These are phyloP conservation scores for Arabis alpina DNA, from an alignment of 345 rosid genomes.

Conservation along the genomic window DNA sequence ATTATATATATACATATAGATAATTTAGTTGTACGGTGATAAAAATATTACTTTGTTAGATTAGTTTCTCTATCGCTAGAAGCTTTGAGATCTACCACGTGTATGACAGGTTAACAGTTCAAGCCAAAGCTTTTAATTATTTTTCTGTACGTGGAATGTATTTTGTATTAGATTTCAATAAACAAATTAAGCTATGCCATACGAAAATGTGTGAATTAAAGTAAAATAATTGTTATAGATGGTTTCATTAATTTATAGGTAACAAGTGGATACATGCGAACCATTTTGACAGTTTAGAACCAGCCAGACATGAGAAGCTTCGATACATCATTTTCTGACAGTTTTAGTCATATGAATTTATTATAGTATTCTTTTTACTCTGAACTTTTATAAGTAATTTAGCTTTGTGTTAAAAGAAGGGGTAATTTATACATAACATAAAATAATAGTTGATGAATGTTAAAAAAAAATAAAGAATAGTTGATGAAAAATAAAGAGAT, in stretches of 20 bases:
- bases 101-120: constrained; percentile 31
- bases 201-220: constrained; percentile 9
- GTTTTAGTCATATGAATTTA: constrained; percentile 4
- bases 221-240: constrained; percentile 15
- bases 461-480: background rate
- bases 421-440: too few species aligned
- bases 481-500: background rate
- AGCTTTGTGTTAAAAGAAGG: too few species aligned
- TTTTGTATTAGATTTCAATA: constrained; percentile 8
- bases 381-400: too few species aligned
- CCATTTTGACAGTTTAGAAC: constrained; percentile 27
- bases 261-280: constrained; percentile 28
- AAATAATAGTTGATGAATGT: too few species aligned
- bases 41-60: background rate
- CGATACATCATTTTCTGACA: constrained; percentile 22
- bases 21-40: constrained; percentile 9
- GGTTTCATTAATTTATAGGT: background rate
- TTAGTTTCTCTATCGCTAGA: constrained; percentile 11
- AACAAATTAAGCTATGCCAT: constrained; percentile 4
- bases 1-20: background rate
- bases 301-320: constrained; percentile 32
- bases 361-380: background rate
- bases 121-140: constrained; percentile 7
- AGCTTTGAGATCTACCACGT: constrained; percentile 35
- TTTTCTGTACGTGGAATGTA: constrained; percentile 7